phyloP scores from a whole-genome alignment of 768 basidiomycete species.

The Gautieria morchelliformis region DNA sequence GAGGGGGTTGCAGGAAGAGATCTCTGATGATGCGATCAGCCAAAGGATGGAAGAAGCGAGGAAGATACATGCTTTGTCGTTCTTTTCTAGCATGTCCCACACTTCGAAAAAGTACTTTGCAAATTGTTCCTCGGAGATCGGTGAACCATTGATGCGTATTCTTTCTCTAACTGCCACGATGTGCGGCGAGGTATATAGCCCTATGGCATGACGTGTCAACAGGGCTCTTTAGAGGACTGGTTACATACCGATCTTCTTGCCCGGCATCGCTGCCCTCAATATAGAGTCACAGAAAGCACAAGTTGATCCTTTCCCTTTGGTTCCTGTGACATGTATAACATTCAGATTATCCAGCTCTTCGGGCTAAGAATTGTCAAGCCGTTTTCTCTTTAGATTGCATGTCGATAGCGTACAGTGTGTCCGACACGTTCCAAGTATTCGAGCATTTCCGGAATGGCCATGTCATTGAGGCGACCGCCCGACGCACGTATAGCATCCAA shows the following conservation, averaged over 20 bases:
- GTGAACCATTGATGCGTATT: constrained; percentile 85
- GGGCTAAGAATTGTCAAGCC: constrained; percentile 37
- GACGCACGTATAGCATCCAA: constrained; percentile 75
- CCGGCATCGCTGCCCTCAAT: constrained; percentile 60
- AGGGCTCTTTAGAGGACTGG: neutral
- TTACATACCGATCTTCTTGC: constrained; percentile 70
- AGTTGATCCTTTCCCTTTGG: constrained; percentile 97
- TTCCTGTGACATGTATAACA: constrained; percentile 93
- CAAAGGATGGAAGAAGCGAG: neutral
- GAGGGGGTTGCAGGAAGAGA: constrained; percentile 39
- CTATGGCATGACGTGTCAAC: constrained; percentile 28
- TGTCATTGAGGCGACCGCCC: constrained; percentile 45
- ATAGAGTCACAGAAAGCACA: constrained; percentile 89
- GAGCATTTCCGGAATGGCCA: constrained; percentile 80
- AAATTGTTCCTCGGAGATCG: constrained; percentile 82
- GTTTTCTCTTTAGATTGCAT: neutral
- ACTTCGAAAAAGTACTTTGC: constrained; percentile 91
- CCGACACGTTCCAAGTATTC: constrained; percentile 85
- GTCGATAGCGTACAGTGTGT: constrained; percentile 51
- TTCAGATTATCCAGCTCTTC: constrained; percentile 80
- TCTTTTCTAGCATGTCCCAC: constrained; percentile 73
- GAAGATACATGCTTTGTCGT: constrained; percentile 43
- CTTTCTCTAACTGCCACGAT: constrained; percentile 92
- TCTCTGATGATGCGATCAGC: constrained; percentile 26
- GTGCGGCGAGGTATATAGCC: constrained; percentile 95